Percentiles rank a stretch among this genome's conserved stretches.
Conservation (phyloP, 2,329 filamentous ascomycete genomes). For the Hypoxylon sp. region DNA sequence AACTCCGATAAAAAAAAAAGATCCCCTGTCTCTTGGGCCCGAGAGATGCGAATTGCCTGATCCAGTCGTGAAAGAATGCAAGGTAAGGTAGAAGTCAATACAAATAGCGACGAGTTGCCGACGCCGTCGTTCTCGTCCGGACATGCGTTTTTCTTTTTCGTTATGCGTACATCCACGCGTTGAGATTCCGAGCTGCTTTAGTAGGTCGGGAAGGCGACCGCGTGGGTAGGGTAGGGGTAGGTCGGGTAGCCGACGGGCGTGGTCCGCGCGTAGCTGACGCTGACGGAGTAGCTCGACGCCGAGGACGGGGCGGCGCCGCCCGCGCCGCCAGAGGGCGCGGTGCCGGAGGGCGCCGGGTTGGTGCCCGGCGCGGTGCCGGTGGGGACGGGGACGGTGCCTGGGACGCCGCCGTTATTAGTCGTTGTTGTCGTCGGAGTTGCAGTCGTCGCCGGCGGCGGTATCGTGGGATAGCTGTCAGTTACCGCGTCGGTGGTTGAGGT, state of each 20-base stretch:
- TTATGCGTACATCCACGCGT: too few relatives aligned
- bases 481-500: background rate
- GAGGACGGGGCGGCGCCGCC: background rate
- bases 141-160: too few relatives aligned
- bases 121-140: background rate
- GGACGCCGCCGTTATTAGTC: background rate
- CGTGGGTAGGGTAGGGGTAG: background rate
- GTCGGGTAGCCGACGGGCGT: background rate
- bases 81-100: background rate
- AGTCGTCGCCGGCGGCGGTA: background rate
- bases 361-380: background rate
- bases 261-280: slow-evolving; percentile 14
- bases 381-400: background rate
- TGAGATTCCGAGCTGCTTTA: too few relatives aligned
- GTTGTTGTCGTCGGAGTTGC: background rate
- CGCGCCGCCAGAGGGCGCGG: background rate
- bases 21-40: background rate
- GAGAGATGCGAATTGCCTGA: background rate
- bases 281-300: slow-evolving; percentile 8
- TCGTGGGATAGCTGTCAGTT: background rate
- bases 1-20: background rate
- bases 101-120: background rate
- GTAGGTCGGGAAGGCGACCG: background rate
- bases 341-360: background rate
- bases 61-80: background rate